Base-by-base conservation (phyloP, 2,329 filamentous ascomycete genomes). In the Botrytis hyacinthi region DNA sequence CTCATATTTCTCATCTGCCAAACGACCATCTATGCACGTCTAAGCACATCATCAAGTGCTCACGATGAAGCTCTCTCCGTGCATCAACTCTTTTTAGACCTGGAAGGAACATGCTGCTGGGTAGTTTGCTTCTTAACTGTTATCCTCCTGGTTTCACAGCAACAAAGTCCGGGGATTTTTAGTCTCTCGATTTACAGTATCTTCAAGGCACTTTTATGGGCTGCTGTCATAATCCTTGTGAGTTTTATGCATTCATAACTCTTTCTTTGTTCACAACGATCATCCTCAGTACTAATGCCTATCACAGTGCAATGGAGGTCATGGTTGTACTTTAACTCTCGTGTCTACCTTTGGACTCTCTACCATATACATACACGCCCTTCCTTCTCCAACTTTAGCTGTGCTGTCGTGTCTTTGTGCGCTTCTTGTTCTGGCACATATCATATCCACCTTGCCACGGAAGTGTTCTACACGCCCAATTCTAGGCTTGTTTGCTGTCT, bases 51-150 rank as follows among this genome's bases (percentile, higher is more conserved):
- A 4, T n/a, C 9, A 26, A 16, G 16, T 22, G 22, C 1, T 16
- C 10, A 16, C 40, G 40, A 48, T 22, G 61, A 72, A n/a, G 7
- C 29, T 1, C 16, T 29, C 8, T 37, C 62, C 22, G 7, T 40
- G 18, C 40, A 60, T 48, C 37, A 68, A 16, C 29, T 72, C 9
- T 48, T 72, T 59, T 54, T 37, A 7, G 18, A 54, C 20, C 26
- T 72, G 20, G 62, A 72, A n/a, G 57, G 35, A 35, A 72, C 71
- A 40, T 72, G 71, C n/a, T 72, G 71, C 62, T 72, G 71, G 71
- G 37, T 69, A n/a, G 63, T 72, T 29, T 72, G 62, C 63, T 69
- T 72, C 42, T 48, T 68, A 9, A 68, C 71, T 20, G 44, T 68
- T 26, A 72, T 72, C 16, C 62, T 72, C 44, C 63, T 68, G 12